Evolutionary conservation across 768 basidiomycete species (phyloP), one percentile per base, ranked within the genome.

Genomic region (Lactarius quietus): DNA sequence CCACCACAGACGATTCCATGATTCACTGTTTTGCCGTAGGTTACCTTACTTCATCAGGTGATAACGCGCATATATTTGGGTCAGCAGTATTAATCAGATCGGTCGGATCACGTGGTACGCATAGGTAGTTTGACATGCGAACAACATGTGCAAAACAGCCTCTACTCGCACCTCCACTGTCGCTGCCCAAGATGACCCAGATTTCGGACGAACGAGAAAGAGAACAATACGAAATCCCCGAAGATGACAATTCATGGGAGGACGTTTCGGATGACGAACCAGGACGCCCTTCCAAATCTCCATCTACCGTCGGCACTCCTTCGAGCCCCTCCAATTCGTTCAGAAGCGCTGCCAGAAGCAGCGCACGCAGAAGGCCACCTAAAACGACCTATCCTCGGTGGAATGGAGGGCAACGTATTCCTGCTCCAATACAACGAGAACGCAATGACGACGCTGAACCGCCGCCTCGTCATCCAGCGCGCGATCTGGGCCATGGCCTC

Each of bases 1-100:
- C 60, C 7, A 43, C 35, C 26, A 54, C 20, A 28, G 61, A 54
- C 17, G 56, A 53, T 36, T 68, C 67, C 67, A 68, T 68, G 26
- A 20, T 35, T 52, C 18, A 23, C 38, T 12, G 36, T 38, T 33
- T 15, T 23, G 28, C 51, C 51, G 43, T n/a, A 23, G n/a, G 43
- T 45, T 38, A 15, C 36, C 12, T 8, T 33, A 48, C 23, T 51
- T 51, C 48, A 51, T 51, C 48, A 51, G 48, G 26, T 54, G 29
- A 29, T 29, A 29, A 14, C 52, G 17, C 53, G 53, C 53, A 54
- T 54, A 54, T 31, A 54, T 54, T 54, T 20, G 31, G 53, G 28
- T 31, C 26, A 31, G n/a, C 6, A n/a, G 35, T n/a, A 6, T 10
- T 57, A 29, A 18, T n/a, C 33, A 35, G 15, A 14, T 29, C 6